These are phyloP conservation scores for Kwoniella heveanensis DNA, from an alignment of 768 basidiomycete genomes.

Conservation along the genomic window DNA sequence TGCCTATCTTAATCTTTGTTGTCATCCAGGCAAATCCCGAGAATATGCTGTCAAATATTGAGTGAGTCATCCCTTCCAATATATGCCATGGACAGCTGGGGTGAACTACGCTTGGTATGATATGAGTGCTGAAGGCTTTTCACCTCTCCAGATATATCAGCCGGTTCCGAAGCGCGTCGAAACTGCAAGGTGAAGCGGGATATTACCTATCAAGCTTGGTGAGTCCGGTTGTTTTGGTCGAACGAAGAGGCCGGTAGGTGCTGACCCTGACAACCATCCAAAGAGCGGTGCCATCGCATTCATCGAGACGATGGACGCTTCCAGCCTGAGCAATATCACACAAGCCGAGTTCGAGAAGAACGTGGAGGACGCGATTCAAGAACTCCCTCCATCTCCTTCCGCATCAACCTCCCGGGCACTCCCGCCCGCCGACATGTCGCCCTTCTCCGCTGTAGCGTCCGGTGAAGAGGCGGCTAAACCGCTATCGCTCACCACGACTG, in stretches of 20 bases:
- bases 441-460: slow-evolving; percentile 38
- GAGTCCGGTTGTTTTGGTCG: no score
- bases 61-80: slow-evolving; percentile 60
- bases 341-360: slow-evolving; percentile 88
- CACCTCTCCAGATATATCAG: slow-evolving; percentile 75
- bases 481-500: slow-evolving; percentile 63
- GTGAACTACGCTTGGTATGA: no score
- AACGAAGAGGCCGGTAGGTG: background rate
- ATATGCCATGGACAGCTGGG: no score
- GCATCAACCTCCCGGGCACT: slow-evolving; percentile 62
- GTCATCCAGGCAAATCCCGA: slow-evolving; percentile 93
- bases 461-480: slow-evolving; percentile 90
- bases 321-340: slow-evolving; percentile 87
- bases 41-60: slow-evolving; percentile 90
- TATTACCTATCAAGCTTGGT: slow-evolving; percentile 96
- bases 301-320: slow-evolving; percentile 97
- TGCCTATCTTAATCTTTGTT: slow-evolving; percentile 91
- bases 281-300: slow-evolving; percentile 97
- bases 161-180: slow-evolving; percentile 84
- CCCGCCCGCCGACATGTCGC: slow-evolving; percentile 50
- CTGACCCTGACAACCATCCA: background rate
- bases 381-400: slow-evolving; percentile 73
- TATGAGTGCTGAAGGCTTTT: no score
- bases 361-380: slow-evolving; percentile 66
- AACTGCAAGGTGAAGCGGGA: slow-evolving; percentile 90